Evolutionary conservation across 345 rosid genomes (phyloP), one percentile per base, ranked within the genome.

Genomic region (Salix purpurea): DNA sequence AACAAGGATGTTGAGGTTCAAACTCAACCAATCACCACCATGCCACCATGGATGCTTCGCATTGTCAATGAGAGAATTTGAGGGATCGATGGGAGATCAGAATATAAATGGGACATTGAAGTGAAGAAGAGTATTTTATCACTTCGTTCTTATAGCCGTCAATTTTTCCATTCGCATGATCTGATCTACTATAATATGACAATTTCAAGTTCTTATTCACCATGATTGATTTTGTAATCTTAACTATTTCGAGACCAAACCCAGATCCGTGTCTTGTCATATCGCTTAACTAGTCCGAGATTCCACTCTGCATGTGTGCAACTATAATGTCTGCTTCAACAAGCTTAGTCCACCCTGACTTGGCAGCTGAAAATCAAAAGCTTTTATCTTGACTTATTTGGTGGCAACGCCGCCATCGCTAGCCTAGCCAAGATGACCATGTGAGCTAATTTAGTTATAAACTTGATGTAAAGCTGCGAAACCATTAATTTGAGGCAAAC

Each of bases 1-100:
- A 72, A 74, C 21, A 71, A 87, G 48, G 83, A 79, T 70, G 79
- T 28, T 2, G 71, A 73, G 54, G 69, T 72, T 71, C 81, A 72
- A 48, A n/a, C 79, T 40, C 84, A 69, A 30, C 75, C 77, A 13
- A 13, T 70, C 13, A 21, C 69, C 24, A 74, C 69, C 24, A 74
- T 74, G 0, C 91, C 91, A 3, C 73, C 78, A 0, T 90, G 93
- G 93, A 80, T 90, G 91, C 77, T 90, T 66, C 67, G 69, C 70
- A 83, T 61, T 68, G 44, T 74, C 14, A 78, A 81, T 56, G 46
- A 56, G 23, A 56, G 26, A 56, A n/a, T n/a, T n/a, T 56, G 62
- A 56, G 62, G 23, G 26, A 30, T 30, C 32, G 32, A 9, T 56
- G 62, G 28, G 28, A 56, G 62, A 56, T 56, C 26, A 4, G 62